These are phyloP conservation scores for Penicillium sp. DNA, from an alignment of 2,329 filamentous ascomycete species.

Conservation along the genomic window DNA sequence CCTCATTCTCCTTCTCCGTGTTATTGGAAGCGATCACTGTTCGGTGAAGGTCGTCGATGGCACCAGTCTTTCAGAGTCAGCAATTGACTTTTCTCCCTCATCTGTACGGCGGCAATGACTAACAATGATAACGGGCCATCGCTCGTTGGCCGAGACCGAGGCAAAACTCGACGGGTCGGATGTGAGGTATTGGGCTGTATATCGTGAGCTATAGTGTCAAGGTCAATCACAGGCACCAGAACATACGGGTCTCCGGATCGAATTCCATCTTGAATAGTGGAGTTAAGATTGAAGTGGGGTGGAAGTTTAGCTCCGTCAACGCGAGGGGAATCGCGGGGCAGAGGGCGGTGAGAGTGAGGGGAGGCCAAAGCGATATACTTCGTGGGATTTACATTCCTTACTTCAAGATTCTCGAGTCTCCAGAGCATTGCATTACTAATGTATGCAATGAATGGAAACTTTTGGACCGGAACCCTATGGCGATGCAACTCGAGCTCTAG, in stretches of 20 bases:
- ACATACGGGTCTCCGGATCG: conserved; percentile 72
- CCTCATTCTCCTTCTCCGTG: conserved; percentile 67
- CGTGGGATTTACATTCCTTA: background rate
- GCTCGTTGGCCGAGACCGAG: conserved; percentile 76
- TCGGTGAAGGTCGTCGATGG: conserved; percentile 92
- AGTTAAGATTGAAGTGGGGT: conserved; percentile 15
- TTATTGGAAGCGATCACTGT: conserved; percentile 52
- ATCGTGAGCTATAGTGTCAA: conserved; percentile 12
- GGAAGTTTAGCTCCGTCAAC: conserved; percentile 8
- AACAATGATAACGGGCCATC: conserved; percentile 94
- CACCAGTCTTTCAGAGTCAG: conserved; percentile 66
- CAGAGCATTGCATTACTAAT: no score
- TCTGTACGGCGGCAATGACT: conserved; percentile 24
- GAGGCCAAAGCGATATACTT: background rate
- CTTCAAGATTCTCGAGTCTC: no score
- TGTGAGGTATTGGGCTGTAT: conserved; percentile 71
- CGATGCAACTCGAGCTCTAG: background rate
- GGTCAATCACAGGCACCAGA: background rate
- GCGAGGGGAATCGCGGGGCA: conserved; percentile 20
- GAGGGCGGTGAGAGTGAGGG: conserved; percentile 13
- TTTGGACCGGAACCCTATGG: background rate
- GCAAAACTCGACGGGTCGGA: conserved; percentile 85
- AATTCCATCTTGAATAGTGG: conserved; percentile 60
- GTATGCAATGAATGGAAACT: no score
- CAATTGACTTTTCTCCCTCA: background rate